phyloP scores from a whole-genome alignment of 805 yeast species.

The Myxozyma nipponensis region DNA sequence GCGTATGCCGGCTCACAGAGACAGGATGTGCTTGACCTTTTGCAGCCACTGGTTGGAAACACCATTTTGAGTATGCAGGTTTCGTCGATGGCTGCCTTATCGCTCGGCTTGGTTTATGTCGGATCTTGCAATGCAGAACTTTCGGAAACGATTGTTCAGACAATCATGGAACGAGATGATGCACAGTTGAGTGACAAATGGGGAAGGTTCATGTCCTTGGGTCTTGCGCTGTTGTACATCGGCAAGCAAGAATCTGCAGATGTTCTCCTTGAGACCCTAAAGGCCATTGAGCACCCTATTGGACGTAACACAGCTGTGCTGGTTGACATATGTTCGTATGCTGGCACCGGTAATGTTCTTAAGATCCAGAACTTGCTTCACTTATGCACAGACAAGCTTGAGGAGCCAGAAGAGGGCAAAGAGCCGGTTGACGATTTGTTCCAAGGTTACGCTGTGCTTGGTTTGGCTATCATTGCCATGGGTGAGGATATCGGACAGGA shows the following conservation, averaged over 20 bases:
- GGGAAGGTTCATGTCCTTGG: conserved; percentile 85
- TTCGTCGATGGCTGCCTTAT: conserved; percentile 80
- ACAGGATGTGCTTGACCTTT: conserved; percentile 70
- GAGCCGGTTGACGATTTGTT: conserved; percentile 48
- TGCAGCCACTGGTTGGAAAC: conserved; percentile 81
- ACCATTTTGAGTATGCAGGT: conserved; percentile 69
- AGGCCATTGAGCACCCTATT: conserved; percentile 93
- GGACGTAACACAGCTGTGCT: conserved; percentile 83
- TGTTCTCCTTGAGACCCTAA: conserved; percentile 80
- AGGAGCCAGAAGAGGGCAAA: conserved; percentile 40
- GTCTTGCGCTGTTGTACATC: conserved; percentile 85
- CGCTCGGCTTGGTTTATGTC: conserved; percentile 90
- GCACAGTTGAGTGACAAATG: conserved; percentile 77
- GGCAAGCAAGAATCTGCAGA: conserved; percentile 93
- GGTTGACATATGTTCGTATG: conserved; percentile 89
- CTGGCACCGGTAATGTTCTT: conserved; percentile 96
- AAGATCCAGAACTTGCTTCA: conserved; percentile 88
- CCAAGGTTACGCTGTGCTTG: conserved; percentile 89
- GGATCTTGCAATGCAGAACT: conserved; percentile 95
- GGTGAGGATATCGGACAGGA: conserved; percentile 98
- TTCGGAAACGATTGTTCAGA: conserved; percentile 86
- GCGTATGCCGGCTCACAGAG: conserved; percentile 94
- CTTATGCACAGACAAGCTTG: conserved; percentile 50
- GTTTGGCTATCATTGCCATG: conserved; percentile 90
- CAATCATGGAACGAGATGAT: conserved; percentile 79